Evolutionary conservation across 805 yeast species (phyloP).

Genomic region (Wickerhamomyces sydowiorum): DNA sequence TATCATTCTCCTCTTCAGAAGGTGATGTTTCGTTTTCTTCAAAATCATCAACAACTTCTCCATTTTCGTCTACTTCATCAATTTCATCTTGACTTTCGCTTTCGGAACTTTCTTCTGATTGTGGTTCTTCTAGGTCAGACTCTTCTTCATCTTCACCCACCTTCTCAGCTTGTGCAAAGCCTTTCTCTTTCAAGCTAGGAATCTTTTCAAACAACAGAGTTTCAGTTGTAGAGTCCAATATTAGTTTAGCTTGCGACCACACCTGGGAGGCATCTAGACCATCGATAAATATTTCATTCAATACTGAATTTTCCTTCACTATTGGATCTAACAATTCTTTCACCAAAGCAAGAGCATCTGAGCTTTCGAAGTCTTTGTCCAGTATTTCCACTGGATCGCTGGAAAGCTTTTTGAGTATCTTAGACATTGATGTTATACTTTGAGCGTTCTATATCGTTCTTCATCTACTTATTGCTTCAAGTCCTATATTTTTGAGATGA

Average conservation of each 20-base stretch:
- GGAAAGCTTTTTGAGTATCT: neutral
- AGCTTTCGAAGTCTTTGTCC: neutral
- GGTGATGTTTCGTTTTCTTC: conserved; percentile 23
- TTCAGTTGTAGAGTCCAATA: conserved; percentile 73
- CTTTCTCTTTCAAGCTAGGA: conserved; percentile 37
- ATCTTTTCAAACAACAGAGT: conserved; percentile 51
- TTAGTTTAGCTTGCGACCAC: conserved; percentile 88
- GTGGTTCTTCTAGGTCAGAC: conserved; percentile 8
- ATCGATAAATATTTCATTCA: conserved; percentile 78
- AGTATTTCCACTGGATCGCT: neutral
- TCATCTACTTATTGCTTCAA: neutral
- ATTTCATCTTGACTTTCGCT: conserved; percentile 8
- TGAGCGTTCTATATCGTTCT: neutral
- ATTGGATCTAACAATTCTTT: conserved; percentile 22
- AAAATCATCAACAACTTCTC: conserved; percentile 10
- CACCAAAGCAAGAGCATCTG: conserved; percentile 11
- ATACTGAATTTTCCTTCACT: conserved; percentile 36
- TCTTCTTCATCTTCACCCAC: conserved; percentile 14
- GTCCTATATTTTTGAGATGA: neutral
- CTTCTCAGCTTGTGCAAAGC: conserved; percentile 20
- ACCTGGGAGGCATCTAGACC: conserved; percentile 89
- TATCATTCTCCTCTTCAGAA: conserved; percentile 25
- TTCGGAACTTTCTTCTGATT: neutral
- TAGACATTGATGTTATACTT: neutral
- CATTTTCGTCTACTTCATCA: conserved; percentile 10